These are phyloP conservation scores for Favolaschia claudopus DNA, from an alignment of 768 basidiomycete species.

Conservation along the genomic window DNA sequence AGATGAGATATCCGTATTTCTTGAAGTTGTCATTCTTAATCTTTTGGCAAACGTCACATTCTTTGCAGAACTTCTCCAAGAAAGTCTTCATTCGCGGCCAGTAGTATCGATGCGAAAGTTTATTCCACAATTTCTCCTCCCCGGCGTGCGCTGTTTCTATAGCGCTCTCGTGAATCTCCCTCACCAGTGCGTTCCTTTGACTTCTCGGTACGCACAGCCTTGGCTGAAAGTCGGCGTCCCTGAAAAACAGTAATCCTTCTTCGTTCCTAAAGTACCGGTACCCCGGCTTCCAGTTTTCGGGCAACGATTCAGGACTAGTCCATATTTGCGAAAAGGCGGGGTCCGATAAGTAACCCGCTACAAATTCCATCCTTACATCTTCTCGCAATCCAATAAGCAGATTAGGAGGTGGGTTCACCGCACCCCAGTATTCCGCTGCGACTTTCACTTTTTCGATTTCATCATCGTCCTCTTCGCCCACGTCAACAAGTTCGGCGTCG, in stretches of 20 bases:
- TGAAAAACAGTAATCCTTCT: constrained; percentile 17
- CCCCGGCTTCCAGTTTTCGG: constrained; percentile 2
- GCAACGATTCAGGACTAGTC: too few relatives aligned
- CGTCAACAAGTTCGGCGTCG: too few relatives aligned
- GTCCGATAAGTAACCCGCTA: too few relatives aligned
- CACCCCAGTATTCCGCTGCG: not conserved
- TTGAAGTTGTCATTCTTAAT: not conserved
- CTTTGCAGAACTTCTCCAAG: not conserved
- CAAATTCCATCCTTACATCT: too few relatives aligned
- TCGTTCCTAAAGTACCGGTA: constrained; percentile 14
- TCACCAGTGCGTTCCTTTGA: not conserved
- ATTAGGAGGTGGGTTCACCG: not conserved
- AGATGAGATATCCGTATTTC: constrained; percentile 23
- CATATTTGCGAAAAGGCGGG: too few relatives aligned
- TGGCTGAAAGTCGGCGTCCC: constrained; percentile 18
- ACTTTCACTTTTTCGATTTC: not conserved
- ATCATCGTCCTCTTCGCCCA: too few relatives aligned
- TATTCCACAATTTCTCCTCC: too few relatives aligned
- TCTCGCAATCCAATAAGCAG: not conserved
- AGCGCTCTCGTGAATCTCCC: constrained; percentile 10
- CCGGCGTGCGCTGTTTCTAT: constrained; percentile 11
- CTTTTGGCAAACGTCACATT: not conserved
- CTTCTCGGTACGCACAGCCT: constrained; percentile 21
- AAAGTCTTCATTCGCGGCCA: not conserved
- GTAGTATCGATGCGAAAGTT: not conserved